phyloP scores from a whole-genome alignment of 192 early-diverging fungal genomes.

The Lunasporangiospora selenospora region DNA sequence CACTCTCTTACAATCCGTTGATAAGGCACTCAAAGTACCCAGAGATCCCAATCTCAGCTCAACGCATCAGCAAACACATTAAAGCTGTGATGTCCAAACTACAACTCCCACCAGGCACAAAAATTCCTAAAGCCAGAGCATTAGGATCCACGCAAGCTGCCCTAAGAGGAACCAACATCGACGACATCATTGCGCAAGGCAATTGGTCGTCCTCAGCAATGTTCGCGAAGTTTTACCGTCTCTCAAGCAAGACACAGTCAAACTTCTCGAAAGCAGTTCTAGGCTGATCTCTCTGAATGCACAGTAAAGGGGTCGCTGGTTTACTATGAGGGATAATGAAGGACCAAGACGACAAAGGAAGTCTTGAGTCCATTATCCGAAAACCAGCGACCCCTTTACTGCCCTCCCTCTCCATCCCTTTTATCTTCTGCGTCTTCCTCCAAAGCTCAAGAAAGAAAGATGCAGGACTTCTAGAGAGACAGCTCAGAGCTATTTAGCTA shows the following conservation, averaged over 20 bases:
- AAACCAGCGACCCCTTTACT: too few species aligned
- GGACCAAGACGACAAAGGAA: too few species aligned
- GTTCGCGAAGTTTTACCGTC: slow-evolving; percentile 18
- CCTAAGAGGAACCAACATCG: not conserved
- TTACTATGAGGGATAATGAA: too few species aligned
- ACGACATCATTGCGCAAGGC: slow-evolving; percentile 20
- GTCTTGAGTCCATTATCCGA: too few species aligned
- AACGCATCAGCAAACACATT: slow-evolving; percentile 1
- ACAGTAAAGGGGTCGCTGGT: too few species aligned
- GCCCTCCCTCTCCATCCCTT: too few species aligned
- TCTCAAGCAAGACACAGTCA: not conserved
- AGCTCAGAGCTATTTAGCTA: too few species aligned
- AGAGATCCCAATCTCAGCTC: not conserved
- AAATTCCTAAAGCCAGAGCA: not conserved
- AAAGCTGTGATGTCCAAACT: not conserved
- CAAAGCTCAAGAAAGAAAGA: too few species aligned
- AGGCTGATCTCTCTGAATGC: slow-evolving; percentile 4
- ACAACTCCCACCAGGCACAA: not conserved
- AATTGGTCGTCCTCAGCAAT: slow-evolving; percentile 17
- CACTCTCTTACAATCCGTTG: not conserved
- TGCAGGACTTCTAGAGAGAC: too few species aligned
- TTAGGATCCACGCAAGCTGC: slow-evolving; percentile 2
- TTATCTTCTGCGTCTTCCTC: too few species aligned
- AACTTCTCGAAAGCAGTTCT: slow-evolving; percentile 6
- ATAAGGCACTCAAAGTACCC: slow-evolving; percentile 1